Evolutionary conservation across 2,329 filamentous ascomycete genomes (phyloP).

Genomic region (Verticillium tricorpus): DNA sequence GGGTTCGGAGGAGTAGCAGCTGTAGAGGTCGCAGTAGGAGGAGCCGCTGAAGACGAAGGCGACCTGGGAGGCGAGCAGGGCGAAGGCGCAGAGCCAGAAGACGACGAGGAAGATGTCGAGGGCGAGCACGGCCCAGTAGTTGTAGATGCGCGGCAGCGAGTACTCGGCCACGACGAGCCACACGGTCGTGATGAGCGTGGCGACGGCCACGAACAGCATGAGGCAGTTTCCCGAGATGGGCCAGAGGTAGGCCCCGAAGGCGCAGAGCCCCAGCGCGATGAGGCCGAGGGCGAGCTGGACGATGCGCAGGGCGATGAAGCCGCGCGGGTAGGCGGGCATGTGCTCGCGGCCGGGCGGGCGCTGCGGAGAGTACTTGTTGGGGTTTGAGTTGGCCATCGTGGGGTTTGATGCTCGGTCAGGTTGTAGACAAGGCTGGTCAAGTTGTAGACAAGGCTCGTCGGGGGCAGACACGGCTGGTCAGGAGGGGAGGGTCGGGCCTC

Average conservation of each 20-base stretch:
- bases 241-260: slow-evolving; percentile 32
- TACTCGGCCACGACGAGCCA: slow-evolving; percentile 43
- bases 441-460: background rate
- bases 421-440: background rate
- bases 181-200: slow-evolving; percentile 37
- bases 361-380: slow-evolving; percentile 21
- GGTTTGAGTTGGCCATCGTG: background rate
- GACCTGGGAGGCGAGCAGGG: slow-evolving; percentile 32
- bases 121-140: slow-evolving; percentile 46
- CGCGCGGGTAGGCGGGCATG: slow-evolving; percentile 38
- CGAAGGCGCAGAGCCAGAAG: slow-evolving; percentile 47
- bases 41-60: slow-evolving; percentile 17
- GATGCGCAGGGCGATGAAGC: slow-evolving; percentile 38
- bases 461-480: background rate
- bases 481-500: background rate
- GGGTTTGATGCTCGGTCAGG: background rate
- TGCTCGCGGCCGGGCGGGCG: slow-evolving; percentile 37
- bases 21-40: slow-evolving; percentile 18
- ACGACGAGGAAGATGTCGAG: slow-evolving; percentile 47
- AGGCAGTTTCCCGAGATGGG: slow-evolving; percentile 31
- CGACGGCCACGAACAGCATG: slow-evolving; percentile 34
- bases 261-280: slow-evolving; percentile 40
- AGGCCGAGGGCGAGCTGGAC: slow-evolving; percentile 41
- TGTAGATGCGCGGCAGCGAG: slow-evolving; percentile 37
- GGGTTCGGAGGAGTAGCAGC: slow-evolving; percentile 17